Base-by-base conservation (phyloP, 345 rosid species). In the Kernera saxatilis region DNA sequence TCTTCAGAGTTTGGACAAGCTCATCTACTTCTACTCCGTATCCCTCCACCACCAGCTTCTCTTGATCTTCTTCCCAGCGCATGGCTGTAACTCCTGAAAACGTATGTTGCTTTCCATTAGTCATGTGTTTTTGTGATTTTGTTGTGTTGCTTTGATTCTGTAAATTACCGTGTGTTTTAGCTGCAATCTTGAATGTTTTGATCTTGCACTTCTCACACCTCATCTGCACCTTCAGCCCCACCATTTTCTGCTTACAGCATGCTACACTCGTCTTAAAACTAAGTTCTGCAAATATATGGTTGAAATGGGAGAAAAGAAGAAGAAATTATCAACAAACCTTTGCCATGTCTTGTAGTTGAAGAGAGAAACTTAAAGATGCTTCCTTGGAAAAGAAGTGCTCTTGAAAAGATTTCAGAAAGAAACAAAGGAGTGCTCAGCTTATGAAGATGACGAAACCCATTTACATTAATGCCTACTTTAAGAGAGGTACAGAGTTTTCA, bases 191-290 rank as follows among this genome's bases (percentile, higher is more conserved):
- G 46, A 69, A 21, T 14, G 73, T 65, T 55, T 55, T 55, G 44
- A 37, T 56, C 65, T 36, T 69, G 55, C 65, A 69, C 11, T 14
- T 57, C 21, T 45, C 56, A 56, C 73, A 69, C 36, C 45, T 56
- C 73, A 69, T 56, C 21, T 60, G 73, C 56, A 69, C 56, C 11
- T 33, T 45, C 18, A 57, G 13, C 26, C 45, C 63, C 5, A 69
- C 23, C 1, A 36, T 9, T 35, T 57, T 35, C 65, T 69, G 71
- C 18, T 66, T 27, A 66, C 17, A 36, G n/a, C n/a, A n/a, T n/a
- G 9, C 11, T 3, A 64, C 5, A n/a, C 58, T 23, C 70, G 41
- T 66, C 37, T 48, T 66, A 18, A 18, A 36, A 37, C 17, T 23
- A 66, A 26, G 32, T 32, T n/a, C 5, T 50, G 70, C 68, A 63